phyloP scores from a whole-genome alignment of 2,329 filamentous ascomycete genomes.

The Zymoseptoria brevis region DNA sequence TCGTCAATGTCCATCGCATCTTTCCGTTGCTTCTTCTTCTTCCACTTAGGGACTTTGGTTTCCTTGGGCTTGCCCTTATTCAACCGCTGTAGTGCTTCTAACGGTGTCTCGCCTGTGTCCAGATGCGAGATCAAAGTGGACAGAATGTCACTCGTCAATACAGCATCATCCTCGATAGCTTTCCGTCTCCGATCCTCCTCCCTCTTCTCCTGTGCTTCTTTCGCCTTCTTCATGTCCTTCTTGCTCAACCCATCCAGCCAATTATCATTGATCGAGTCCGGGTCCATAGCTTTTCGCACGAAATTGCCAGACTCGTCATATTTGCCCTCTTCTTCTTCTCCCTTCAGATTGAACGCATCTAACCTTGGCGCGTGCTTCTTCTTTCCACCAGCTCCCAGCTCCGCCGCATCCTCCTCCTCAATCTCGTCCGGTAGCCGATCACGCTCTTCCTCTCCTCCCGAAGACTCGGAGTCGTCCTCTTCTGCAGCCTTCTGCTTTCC shows the following conservation, averaged over 20 bases:
- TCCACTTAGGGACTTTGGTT: conserved; percentile 51
- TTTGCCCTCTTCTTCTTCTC: conserved; percentile 82
- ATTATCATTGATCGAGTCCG: conserved; percentile 80
- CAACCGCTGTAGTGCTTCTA: conserved; percentile 79
- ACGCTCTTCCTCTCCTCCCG: conserved; percentile 54
- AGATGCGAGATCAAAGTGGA: conserved; percentile 63
- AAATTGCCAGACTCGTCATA: conserved; percentile 92
- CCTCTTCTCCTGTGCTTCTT: conserved; percentile 76
- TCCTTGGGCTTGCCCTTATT: conserved; percentile 51
- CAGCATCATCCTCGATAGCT: conserved; percentile 64
- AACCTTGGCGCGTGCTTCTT: conserved; percentile 91
- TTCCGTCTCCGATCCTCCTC: conserved; percentile 67
- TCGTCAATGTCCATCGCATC: conserved; percentile 63
- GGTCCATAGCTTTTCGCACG: conserved; percentile 79
- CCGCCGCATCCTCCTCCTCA: conserved; percentile 70
- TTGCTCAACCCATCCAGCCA: conserved; percentile 92
- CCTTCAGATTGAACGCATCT: conserved; percentile 89
- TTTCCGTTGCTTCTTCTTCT: conserved; percentile 43
- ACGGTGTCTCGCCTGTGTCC: conserved; percentile 71
- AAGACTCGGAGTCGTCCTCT: conserved; percentile 19
- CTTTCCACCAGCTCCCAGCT: conserved; percentile 80
- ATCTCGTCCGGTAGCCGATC: conserved; percentile 52
- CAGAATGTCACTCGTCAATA: conserved; percentile 67
- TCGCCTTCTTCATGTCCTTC: conserved; percentile 84
- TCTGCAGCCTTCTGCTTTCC: conserved; percentile 35